Evolutionary conservation across 148 eudicot genomes (phyloP).

Genomic region (Chenopodium berlandieri): DNA sequence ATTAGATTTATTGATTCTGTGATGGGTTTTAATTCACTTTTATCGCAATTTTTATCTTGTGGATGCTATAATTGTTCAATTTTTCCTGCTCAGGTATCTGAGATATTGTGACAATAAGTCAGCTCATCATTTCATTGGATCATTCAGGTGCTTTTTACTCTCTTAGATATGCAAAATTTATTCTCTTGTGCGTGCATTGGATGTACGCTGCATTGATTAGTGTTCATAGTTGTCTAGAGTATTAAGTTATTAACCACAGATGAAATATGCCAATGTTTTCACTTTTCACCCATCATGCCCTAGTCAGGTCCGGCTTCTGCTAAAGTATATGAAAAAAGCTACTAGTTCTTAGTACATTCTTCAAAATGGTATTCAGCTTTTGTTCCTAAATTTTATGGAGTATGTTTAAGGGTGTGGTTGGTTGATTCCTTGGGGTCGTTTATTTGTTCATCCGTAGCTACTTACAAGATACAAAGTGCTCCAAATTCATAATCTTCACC

Average conservation of each 20-base stretch:
- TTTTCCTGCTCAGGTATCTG: conserved; percentile 52
- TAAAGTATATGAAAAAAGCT: background rate
- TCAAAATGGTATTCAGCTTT: background rate
- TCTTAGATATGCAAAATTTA: background rate
- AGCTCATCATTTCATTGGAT: background rate
- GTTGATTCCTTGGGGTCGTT: background rate
- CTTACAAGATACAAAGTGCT: too few relatives aligned
- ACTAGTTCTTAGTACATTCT: background rate
- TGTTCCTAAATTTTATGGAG: background rate
- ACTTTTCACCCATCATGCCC: background rate
- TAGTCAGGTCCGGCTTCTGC: background rate
- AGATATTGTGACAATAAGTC: conserved; percentile 44
- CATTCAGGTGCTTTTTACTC: conserved; percentile 24
- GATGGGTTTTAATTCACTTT: background rate
- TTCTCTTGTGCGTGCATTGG: background rate
- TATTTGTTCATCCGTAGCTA: background rate
- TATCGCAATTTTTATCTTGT: background rate
- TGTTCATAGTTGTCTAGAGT: background rate
- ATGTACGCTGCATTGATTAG: background rate
- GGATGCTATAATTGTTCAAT: background rate
- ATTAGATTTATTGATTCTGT: background rate
- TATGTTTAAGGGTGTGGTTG: too few relatives aligned
- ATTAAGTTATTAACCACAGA: background rate
- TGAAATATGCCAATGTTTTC: background rate
- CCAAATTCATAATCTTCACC: too few relatives aligned